Evolutionary conservation across 2,329 filamentous ascomycete genomes (phyloP), one percentile per base, ranked within the genome.

Genomic region (Penicillium sp.): DNA sequence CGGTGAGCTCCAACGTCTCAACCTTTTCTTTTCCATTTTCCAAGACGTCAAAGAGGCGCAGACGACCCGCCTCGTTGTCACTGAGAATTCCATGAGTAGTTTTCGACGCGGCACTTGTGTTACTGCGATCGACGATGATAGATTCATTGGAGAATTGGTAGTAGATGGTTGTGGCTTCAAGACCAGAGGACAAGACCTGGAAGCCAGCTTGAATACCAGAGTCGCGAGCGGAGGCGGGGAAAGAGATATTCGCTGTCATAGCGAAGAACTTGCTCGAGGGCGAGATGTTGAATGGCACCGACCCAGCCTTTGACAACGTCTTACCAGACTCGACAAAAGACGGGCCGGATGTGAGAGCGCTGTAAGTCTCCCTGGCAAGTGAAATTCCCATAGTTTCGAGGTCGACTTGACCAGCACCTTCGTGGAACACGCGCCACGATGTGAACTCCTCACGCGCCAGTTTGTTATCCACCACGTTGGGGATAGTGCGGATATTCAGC

Each of bases 61-160:
- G 35, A 2, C 53, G 55, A 6, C 61, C 61, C 2, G 52, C 20
- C 37, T 64, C 58, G 1, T 51, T 50, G 11, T 43, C n/a, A 24
- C 35, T 48, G 29, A 42, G 54, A 4, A 60, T 55, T 14, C 57
- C 62, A 24, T 34, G n/a, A 20, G 59, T 62, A 0, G 59, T 60
- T 14, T 45, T 37, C 1, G 56, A 44, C 0, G 61, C 60, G 11
- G 61, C 60, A 45, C 58, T 64, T 26, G 61, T 64, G 31, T 61
- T 55, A 22, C 45, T 59, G 11, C 61, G 56, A 14, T 63, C 60
- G 11, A 64, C 38, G 24, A 64, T 54, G 6, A 64, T 55, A n/a
- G 58, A 63, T 45, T 63, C 61, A 2, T 64, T 64, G 2, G 60
- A 61, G 50, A 64, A 64, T 50, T 63, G 61, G 35, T 64, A 64